These are phyloP conservation scores for Ceriops tagal DNA, from an alignment of 345 rosid species.

Conservation along the genomic window DNA sequence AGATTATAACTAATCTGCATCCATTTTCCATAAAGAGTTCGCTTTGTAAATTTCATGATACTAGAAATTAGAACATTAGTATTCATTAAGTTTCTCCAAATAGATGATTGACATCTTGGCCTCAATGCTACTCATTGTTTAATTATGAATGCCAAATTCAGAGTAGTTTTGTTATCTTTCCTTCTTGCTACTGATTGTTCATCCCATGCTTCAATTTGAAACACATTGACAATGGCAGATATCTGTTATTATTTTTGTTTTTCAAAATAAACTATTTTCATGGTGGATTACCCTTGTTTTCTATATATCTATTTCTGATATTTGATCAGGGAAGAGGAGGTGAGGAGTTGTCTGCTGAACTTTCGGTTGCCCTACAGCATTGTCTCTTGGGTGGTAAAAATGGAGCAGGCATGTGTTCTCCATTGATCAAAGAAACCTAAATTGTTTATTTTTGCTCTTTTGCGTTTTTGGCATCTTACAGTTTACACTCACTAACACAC, in stretches of 20 bases:
- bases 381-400: conserved; percentile 90
- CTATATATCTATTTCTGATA: neutral
- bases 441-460: neutral
- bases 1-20: too few species aligned
- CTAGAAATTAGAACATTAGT: neutral
- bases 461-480: neutral
- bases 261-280: neutral
- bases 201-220: neutral
- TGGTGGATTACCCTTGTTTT: neutral
- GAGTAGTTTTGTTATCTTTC: neutral
- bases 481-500: neutral
- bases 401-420: conserved; percentile 61
- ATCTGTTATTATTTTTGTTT: neutral
- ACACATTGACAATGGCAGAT: neutral
- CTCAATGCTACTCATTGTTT: neutral
- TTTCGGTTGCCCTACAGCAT: conserved; percentile 58
- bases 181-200: neutral
- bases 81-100: neutral
- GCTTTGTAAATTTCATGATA: neutral
- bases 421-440: neutral
- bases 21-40: neutral
- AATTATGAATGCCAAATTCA: neutral
- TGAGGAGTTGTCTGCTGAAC: conserved; percentile 82
- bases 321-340: conserved; percentile 80
- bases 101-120: neutral